Evolutionary conservation across 352 stramenopile genomes (phyloP), one percentile per base, ranked within the genome.

Genomic region (Phytophthora constricta): DNA sequence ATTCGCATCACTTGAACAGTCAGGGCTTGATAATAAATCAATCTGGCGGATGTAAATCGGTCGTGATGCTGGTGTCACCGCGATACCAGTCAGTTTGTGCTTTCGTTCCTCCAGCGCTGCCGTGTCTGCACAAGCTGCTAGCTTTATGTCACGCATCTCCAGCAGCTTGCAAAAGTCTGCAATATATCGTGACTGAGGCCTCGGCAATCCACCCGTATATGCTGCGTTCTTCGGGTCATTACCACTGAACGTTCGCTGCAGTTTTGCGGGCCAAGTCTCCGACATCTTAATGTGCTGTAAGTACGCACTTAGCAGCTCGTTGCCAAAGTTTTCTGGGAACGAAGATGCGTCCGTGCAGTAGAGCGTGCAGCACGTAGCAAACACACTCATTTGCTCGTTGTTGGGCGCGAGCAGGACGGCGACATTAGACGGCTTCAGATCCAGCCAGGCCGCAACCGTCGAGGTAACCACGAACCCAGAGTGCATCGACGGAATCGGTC

Each of bases 381-480:
- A 96, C 4, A 96, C 82, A 57, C 85, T 94, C 77, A 94, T 91
- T 59, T 96, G 89, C 34, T 96, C 86, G 41, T 95, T 93, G 64
- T 92, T 95, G 0, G 89, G 89, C 0, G 89, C 86, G 9, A 96
- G 62, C 27, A 96, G 70, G 45, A 96, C 87, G 13, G 84, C 87
- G 27, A 94, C 85, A 45, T 95, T 93, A 25, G 68, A 79, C 2
- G 80, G 69, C 8, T 91, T 91, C 20, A 94, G 57, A 41, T 93
- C 89, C 33, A 95, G 77, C 89, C 89, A 96, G 16, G 86, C 84
- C 0, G 89, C 79, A 3, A 94, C 86, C 3, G 89, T 96, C 19
- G 89, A 96, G 0, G 85, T 79, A 10, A 93, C 78, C 20, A 96
- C 75, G 52, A 96, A 96, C 14, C 86, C 80, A 13, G 87, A 93